Base-by-base conservation (phyloP, 192 early-diverging fungal species). In the Powellomyces hirtus region DNA sequence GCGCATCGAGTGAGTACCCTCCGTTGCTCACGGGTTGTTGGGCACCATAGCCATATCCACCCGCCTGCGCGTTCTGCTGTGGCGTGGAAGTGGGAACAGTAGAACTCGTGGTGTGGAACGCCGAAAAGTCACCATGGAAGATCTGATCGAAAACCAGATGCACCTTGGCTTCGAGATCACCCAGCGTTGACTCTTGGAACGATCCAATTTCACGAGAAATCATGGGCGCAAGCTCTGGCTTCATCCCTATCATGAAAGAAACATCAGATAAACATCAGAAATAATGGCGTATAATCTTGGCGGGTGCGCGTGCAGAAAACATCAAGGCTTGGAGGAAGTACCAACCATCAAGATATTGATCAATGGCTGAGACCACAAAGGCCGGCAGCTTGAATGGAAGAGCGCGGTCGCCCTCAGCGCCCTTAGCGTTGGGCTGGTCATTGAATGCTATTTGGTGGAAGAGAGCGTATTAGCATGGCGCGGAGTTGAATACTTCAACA, bases 271-370 rank as follows among this genome's bases (percentile, higher is more conserved):
- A n/a, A n/a, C n/a, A n/a, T n/a, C n/a, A n/a, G n/a, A n/a, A n/a
- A n/a, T n/a, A n/a, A n/a, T n/a, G n/a, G n/a, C n/a, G n/a, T n/a
- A n/a, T n/a, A n/a, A n/a, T n/a, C n/a, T n/a, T n/a, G n/a, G n/a
- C n/a, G n/a, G n/a, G n/a, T n/a, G n/a, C n/a, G n/a, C n/a, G n/a
- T n/a, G n/a, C n/a, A n/a, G n/a, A n/a, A n/a, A n/a, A n/a, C n/a
- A n/a, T n/a, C n/a, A n/a, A n/a, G n/a, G n/a, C n/a, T n/a, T n/a
- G n/a, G n/a, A n/a, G 59, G 22, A 37, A n/a, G n/a, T n/a, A n/a
- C 67, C n/a, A 50, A 69, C 60, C 35, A 37, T 71, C 68, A 0
- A 71, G 29, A 20, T 71, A 71, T 5, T 26, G 35, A 38, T 71
- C 68, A 27, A 71, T 63, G 13, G 45, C 60, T n/a, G 62, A 26